Base-by-base conservation (phyloP, 2,329 filamentous ascomycete species). In the Trichoderma koningii region DNA sequence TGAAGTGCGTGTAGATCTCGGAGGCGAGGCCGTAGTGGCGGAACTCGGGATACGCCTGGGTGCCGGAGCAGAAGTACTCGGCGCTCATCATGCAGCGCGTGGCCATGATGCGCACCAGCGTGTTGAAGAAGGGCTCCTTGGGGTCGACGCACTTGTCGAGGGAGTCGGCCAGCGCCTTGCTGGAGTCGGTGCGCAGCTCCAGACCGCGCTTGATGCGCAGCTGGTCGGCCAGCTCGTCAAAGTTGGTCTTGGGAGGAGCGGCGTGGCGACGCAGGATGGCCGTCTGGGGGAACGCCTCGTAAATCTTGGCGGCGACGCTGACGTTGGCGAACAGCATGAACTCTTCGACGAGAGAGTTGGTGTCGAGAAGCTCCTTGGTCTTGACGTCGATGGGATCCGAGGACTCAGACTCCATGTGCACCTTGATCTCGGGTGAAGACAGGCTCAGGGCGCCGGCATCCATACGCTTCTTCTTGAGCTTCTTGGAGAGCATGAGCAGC, bases 311-410 rank as follows among this genome's bases (percentile, higher is more conserved):
- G 7, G 94, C 95, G 34, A 99, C 96, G 70, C 90, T 94, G 73
- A 92, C 93, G 79, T 99, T 99, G 82, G 95, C 96, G 76, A 98
- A 90, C 74, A 99, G 83, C 95, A 99, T 99, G 83, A 99, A 98
- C 76, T 99, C 95, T 75, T 99, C 95, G 30, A 99, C 96, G 5
- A 99, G 86, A 23, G 94, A 97, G 81, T 98, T 99, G 61, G 95
- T 99, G 73, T 95, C 93, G 44, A 99, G 87, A 59, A 93, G 87
- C 71, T 93, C 85, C 79, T 99, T 99, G 6, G 93, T 96, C 82
- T 98, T 93, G 70, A 99, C 92, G 72, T 98, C 95, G 63, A 97
- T 89, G 0, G 95, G 94, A 74, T 98, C 95, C 1, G 93, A 96
- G 0, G 94, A 96, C 78, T 99, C 95, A 9, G 91, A 96, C 75